Evolutionary conservation across 1,284 basidiomycete genomes (phyloP), one percentile per base, ranked within the genome.

Genomic region (Puccinia sorghi): DNA sequence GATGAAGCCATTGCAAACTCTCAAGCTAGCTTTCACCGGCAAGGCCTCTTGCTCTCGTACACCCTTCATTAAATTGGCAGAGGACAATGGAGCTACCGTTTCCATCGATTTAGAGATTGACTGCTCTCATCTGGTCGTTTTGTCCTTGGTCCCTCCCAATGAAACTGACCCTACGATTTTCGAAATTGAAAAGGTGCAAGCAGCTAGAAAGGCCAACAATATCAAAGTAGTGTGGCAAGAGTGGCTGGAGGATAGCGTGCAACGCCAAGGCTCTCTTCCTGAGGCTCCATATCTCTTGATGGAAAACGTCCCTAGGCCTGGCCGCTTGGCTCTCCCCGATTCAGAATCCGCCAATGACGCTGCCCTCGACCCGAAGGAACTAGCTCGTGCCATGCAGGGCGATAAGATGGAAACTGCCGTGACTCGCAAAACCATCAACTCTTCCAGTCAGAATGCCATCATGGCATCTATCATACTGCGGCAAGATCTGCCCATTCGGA

Each of bases 181-280:
- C 37, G 56, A 78, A 17, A 48, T 78, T 9, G 56, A 70, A 7
- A 72, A 78, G 43, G 76, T 78, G 11, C 66, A 78, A 72, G 76
- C 76, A n/a, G 69, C 76, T 37, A 46, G 66, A 12, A 78, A 78
- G 32, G 41, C 69, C 20, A 32, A 48, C 2, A 57, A 43, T 43
- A 72, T 78, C 48, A 78, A 72, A 64, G 67, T 78, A n/a, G 67
- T 78, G 32, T 78, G 76, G 76, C 67, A 71, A 61, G 76, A 78
- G 48, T 78, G 76, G 76, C 32, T 78, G 5, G 76, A 78, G 69
- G 76, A 72, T 25, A 27, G 54, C 22, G 75, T 37, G 12, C 64
- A 69, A 41, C 46, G 57, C 41, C 54, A 56, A 61, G 75, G 75
- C n/a, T 70, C 37, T 71, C 66, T 78, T 70, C 43, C 75, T 37